A percentile compares a stretch with the other conserved stretches of the same genome.
phyloP scores from a whole-genome alignment of 176 grass and related monocot species.

The Alopecurus myosuroides region DNA sequence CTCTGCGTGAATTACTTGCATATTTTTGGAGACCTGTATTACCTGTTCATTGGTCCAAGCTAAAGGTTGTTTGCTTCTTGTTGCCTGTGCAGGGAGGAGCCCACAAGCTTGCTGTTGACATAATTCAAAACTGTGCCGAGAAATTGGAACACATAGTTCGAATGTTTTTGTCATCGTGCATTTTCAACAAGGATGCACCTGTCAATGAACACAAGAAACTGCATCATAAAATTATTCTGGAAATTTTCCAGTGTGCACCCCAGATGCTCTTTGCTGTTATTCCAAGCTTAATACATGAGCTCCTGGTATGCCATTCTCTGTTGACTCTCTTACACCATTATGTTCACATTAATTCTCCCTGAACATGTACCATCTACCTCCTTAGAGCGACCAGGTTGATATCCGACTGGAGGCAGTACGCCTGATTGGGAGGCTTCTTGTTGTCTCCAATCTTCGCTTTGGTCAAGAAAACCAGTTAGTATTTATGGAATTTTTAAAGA shows the following conservation, averaged over 20 bases:
- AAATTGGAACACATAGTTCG: conserved; percentile 70
- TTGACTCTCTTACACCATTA: conserved; percentile 22
- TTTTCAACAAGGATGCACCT: conserved; percentile 47
- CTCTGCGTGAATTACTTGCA: not conserved
- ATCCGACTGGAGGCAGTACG: conserved; percentile 61
- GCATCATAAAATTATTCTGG: conserved; percentile 80
- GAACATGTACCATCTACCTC: conserved; percentile 20
- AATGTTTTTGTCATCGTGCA: conserved; percentile 58
- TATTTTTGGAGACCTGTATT: not conserved
- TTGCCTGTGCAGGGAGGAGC: conserved; percentile 58
- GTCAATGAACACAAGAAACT: conserved; percentile 44
- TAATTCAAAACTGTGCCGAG: conserved; percentile 52
- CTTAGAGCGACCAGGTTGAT: conserved; percentile 75
- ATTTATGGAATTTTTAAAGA: conserved; percentile 81
- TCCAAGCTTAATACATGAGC: conserved; percentile 76
- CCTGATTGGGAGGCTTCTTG: conserved; percentile 80
- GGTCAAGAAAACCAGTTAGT: conserved; percentile 58
- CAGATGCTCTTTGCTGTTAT: conserved; percentile 72
- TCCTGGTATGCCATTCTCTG: conserved; percentile 54
- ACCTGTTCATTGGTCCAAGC: conserved; percentile 19
- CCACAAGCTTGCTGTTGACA: conserved; percentile 61
- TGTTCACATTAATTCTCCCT: conserved; percentile 16
- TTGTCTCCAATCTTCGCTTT: conserved; percentile 78
- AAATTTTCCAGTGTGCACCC: conserved; percentile 83
- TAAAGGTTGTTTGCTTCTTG: conserved; percentile 31